Percentiles rank a stretch among this genome's conserved stretches.
These are phyloP conservation scores for Oidium heveae DNA, from an alignment of 2,329 filamentous ascomycete species.

Conservation along the genomic window DNA sequence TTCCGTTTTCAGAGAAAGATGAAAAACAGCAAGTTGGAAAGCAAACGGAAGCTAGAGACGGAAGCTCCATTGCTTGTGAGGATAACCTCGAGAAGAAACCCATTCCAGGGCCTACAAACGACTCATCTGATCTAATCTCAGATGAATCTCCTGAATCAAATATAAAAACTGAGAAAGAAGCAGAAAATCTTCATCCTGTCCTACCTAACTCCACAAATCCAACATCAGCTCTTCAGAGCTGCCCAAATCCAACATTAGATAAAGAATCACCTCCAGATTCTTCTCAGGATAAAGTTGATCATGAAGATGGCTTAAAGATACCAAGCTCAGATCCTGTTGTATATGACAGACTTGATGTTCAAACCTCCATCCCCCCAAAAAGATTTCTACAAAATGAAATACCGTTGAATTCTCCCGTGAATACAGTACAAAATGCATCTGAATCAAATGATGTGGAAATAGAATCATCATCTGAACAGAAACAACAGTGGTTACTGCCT, in stretches of 20 bases:
- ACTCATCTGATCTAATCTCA: too few relatives aligned
- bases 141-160: background rate
- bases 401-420: background rate
- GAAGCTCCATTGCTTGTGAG: background rate
- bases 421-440: background rate
- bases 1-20: conserved; percentile 11
- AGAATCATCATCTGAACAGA: conserved; percentile 7
- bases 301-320: background rate
- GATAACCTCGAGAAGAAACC: background rate
- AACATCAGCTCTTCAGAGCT: background rate
- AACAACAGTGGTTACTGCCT: conserved; percentile 36
- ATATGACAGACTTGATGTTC: background rate
- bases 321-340: background rate
- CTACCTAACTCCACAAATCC: background rate
- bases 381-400: too few relatives aligned
- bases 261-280: background rate
- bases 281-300: background rate
- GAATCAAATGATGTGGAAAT: conserved; percentile 5
- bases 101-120: background rate
- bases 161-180: background rate
- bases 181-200: background rate
- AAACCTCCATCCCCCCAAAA: background rate
- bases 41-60: conserved; percentile 3
- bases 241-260: background rate
- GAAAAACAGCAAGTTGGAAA: conserved; percentile 4